A percentile compares a stretch with the other conserved stretches of the same genome.
Conservation (phyloP, 805 yeast genomes). For the Kodamaea restingae region DNA sequence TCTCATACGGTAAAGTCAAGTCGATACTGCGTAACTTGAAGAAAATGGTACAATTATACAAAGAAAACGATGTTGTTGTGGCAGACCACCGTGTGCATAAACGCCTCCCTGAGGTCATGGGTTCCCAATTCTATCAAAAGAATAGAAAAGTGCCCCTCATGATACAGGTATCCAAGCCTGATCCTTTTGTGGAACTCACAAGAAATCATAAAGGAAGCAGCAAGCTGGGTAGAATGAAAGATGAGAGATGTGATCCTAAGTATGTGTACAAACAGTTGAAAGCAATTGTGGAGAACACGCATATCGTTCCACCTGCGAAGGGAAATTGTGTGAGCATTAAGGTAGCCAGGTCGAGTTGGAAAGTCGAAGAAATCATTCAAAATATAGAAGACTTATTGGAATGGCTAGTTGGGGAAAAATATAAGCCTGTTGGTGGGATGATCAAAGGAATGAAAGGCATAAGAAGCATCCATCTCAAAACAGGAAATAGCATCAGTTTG, state of each 20-base stretch:
- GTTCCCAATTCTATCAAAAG: conserved; percentile 57
- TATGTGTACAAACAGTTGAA: conserved; percentile 63
- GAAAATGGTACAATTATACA: conserved; percentile 45
- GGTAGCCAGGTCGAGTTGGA: conserved; percentile 54
- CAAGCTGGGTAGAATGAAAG: conserved; percentile 43
- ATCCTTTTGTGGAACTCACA: conserved; percentile 31
- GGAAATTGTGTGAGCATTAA: conserved; percentile 60
- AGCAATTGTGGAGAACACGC: conserved; percentile 60
- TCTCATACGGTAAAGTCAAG: conserved; percentile 55
- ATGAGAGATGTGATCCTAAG: conserved; percentile 60
- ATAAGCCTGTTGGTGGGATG: conserved; percentile 58
- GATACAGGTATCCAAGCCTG: conserved; percentile 53
- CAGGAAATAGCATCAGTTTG: conserved; percentile 61
- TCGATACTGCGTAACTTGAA: conserved; percentile 41
- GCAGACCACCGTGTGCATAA: conserved; percentile 68
- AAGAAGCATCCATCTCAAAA: conserved; percentile 54
- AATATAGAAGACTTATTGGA: conserved; percentile 50
- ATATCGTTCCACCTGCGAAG: conserved; percentile 51
- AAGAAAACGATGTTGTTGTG: conserved; percentile 63
- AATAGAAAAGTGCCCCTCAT: conserved; percentile 66
- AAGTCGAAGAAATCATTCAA: conserved; percentile 38
- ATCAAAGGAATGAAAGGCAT: conserved; percentile 44
- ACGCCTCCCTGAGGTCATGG: conserved; percentile 54
- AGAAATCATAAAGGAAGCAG: conserved; percentile 15
- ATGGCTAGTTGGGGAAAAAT: conserved; percentile 43